phyloP scores from a whole-genome alignment of 2,329 filamentous ascomycete species.

The Fusarium piperis region DNA sequence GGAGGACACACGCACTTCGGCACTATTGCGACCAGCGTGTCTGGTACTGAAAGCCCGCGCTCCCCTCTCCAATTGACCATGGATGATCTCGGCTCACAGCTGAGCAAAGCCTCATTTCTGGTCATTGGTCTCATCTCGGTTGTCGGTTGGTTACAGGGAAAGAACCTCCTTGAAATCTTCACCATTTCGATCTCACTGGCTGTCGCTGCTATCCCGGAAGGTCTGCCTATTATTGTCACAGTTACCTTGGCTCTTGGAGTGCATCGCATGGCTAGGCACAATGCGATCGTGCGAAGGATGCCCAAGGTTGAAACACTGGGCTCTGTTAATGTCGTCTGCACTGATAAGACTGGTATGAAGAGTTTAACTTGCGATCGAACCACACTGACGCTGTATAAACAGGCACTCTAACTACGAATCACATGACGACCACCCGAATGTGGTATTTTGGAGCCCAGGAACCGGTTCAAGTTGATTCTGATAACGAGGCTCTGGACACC shows the following conservation, averaged over 20 bases:
- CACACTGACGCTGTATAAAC: conserved; percentile 26
- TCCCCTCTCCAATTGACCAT: conserved; percentile 95
- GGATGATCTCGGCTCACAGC: conserved; percentile 95
- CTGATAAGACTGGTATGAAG: conserved; percentile 85
- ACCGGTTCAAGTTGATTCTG: conserved; percentile 62
- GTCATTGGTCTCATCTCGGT: conserved; percentile 94
- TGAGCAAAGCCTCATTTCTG: conserved; percentile 95
- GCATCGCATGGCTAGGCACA: conserved; percentile 92
- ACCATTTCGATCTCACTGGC: conserved; percentile 97
- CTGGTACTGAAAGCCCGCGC: conserved; percentile 92
- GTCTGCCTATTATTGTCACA: conserved; percentile 96
- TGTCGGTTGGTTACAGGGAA: conserved; percentile 89
- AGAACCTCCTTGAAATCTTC: conserved; percentile 91
- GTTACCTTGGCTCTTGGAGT: conserved; percentile 95
- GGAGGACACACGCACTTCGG: conserved; percentile 95
- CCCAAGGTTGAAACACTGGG: conserved; percentile 97
- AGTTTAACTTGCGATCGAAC: neutral
- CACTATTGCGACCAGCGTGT: conserved; percentile 92
- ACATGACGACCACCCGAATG: conserved; percentile 97
- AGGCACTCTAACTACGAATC: conserved; percentile 94
- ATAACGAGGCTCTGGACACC: conserved; percentile 63
- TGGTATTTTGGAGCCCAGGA: conserved; percentile 84
- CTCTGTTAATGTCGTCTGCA: conserved; percentile 99
- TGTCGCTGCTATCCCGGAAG: conserved; percentile 95
- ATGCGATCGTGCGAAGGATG: conserved; percentile 94